Percentiles rank a stretch among this genome's conserved stretches.
phyloP scores from a whole-genome alignment of 2,329 filamentous ascomycete species.

The Apiospora koreana region DNA sequence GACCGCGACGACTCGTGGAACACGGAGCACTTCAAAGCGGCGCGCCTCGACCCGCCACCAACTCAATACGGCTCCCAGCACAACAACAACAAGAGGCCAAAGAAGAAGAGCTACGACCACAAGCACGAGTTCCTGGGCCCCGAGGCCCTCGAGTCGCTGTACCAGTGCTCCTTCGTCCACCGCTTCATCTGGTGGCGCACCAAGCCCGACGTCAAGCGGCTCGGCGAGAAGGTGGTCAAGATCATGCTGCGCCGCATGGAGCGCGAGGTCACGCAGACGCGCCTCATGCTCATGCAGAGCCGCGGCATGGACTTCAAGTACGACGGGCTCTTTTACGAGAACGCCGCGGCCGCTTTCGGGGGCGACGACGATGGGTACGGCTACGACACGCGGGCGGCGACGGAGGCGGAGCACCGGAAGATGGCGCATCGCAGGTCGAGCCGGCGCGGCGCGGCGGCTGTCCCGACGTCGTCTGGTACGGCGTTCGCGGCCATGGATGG shows the following conservation, averaged over 20 bases:
- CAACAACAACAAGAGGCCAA: neutral
- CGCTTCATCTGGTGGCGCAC: slow-evolving; percentile 23
- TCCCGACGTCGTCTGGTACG: neutral
- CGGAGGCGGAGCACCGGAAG: neutral
- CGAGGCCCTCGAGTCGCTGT: slow-evolving; percentile 16
- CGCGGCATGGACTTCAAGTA: slow-evolving; percentile 12
- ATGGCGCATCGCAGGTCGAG: neutral
- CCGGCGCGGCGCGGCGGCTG: neutral
- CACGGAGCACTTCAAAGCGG: slow-evolving; percentile 17
- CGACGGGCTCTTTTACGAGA: slow-evolving; percentile 3
- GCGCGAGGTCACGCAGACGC: slow-evolving; percentile 20
- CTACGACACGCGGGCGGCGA: neutral
- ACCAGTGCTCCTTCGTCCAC: slow-evolving; percentile 20
- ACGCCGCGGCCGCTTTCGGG: neutral
- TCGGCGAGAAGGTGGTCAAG: slow-evolving; percentile 19
- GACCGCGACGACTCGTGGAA: slow-evolving; percentile 16
- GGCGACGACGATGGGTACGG: neutral
- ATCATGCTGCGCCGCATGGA: slow-evolving; percentile 22
- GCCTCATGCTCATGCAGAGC: slow-evolving; percentile 21
- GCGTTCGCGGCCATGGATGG: neutral
- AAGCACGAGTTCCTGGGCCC: slow-evolving; percentile 8
- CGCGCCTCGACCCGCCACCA: slow-evolving; percentile 2
- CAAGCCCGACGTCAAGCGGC: slow-evolving; percentile 18
- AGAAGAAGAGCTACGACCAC: neutral
- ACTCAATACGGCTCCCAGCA: neutral